phyloP scores from a whole-genome alignment of 768 basidiomycete genomes.

The Russula compacta region DNA sequence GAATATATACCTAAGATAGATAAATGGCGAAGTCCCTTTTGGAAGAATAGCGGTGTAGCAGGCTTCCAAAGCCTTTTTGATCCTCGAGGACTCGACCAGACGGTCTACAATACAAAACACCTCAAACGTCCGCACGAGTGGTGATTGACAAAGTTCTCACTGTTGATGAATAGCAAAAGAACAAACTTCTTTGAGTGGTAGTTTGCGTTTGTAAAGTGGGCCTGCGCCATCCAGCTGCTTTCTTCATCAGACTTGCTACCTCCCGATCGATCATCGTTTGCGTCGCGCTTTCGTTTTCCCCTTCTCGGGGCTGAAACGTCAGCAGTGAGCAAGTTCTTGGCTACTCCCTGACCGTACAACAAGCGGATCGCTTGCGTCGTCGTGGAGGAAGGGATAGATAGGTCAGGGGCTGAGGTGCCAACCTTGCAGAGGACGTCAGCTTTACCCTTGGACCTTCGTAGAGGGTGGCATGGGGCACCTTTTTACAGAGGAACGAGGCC shows the following conservation, averaged over 20 bases:
- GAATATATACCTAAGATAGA: conserved; percentile 77
- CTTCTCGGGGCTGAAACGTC: conserved; percentile 22
- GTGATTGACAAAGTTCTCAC: conserved; percentile 36
- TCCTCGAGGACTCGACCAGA: conserved; percentile 77
- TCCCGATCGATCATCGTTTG: conserved; percentile 26
- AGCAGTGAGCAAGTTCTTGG: conserved; percentile 58
- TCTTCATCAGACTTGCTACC: conserved; percentile 27
- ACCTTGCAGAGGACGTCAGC: conserved; percentile 35
- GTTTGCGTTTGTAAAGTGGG: conserved; percentile 77
- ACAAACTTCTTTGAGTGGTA: conserved; percentile 81
- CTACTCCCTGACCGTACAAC: conserved; percentile 73
- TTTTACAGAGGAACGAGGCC: conserved; percentile 86
- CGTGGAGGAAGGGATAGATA: conserved; percentile 72
- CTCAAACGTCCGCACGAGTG: background rate
- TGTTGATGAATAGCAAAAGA: conserved; percentile 90
- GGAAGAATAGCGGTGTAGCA: conserved; percentile 80
- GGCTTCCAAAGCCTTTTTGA: conserved; percentile 81
- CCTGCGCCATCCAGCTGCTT: conserved; percentile 57
- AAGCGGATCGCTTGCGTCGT: conserved; percentile 62
- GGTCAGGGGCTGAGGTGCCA: conserved; percentile 64
- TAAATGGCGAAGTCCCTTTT: conserved; percentile 82
- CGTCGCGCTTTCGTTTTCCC: conserved; percentile 20
- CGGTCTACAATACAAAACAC: conserved; percentile 58
- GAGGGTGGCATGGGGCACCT: conserved; percentile 38
- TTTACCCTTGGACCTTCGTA: background rate